A percentile compares a stretch with the other conserved stretches of the same genome.
phyloP scores from a whole-genome alignment of 1,284 basidiomycete genomes.

The Malassezia nana region DNA sequence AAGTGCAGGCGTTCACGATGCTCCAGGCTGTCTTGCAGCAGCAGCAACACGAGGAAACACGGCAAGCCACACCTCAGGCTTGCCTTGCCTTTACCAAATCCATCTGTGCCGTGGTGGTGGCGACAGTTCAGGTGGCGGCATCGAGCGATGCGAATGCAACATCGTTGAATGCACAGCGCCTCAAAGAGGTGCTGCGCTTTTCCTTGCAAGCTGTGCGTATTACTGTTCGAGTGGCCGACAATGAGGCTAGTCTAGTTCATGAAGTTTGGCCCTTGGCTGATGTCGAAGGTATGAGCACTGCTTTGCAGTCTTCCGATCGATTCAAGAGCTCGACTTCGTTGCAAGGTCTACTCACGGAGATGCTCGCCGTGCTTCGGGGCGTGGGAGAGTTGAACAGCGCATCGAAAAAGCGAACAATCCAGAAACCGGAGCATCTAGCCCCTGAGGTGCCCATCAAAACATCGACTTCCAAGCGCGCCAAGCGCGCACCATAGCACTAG shows the following conservation, averaged over 20 bases:
- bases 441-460: neutral
- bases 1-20: slow-evolving; percentile 62
- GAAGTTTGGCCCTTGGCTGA: slow-evolving; percentile 49
- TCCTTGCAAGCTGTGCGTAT: slow-evolving; percentile 61
- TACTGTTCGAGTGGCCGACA: slow-evolving; percentile 52
- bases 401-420: neutral
- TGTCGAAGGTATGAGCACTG: slow-evolving; percentile 19
- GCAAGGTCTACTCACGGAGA: slow-evolving; percentile 54
- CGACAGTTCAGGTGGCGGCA: slow-evolving; percentile 55
- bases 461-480: neutral
- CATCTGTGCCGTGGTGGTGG: slow-evolving; percentile 55
- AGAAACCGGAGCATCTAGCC: neutral
- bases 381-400: neutral
- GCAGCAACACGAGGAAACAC: slow-evolving; percentile 32
- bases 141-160: slow-evolving; percentile 48
- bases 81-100: slow-evolving; percentile 54
- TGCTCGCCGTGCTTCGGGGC: slow-evolving; percentile 41
- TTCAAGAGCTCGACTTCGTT: slow-evolving; percentile 49
- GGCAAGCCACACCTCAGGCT: slow-evolving; percentile 47
- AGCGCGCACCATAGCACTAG: slow-evolving; percentile 13
- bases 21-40: slow-evolving; percentile 61
- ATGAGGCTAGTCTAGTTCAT: slow-evolving; percentile 8
- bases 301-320: slow-evolving; percentile 19
- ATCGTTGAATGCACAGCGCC: slow-evolving; percentile 57
- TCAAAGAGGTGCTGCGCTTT: slow-evolving; percentile 72